These are phyloP conservation scores for Mycotypha africana DNA, from an alignment of 371 early-diverging fungal species.

Conservation along the genomic window DNA sequence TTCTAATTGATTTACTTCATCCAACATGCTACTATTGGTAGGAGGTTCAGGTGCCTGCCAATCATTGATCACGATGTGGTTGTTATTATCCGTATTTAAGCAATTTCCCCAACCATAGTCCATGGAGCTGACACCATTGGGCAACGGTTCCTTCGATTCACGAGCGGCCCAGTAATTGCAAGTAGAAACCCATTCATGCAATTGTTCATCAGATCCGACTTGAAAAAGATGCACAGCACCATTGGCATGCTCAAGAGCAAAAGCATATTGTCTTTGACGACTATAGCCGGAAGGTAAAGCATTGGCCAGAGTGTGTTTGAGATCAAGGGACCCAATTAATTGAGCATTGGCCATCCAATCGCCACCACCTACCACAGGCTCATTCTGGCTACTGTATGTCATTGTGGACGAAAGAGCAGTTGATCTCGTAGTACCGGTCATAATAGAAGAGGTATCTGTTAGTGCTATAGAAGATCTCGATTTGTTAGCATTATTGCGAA, in stretches of 20 bases:
- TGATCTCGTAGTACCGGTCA: too few relatives aligned
- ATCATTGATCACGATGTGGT: constrained; percentile 17
- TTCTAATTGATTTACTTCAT: constrained; percentile 23
- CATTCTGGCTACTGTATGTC: too few relatives aligned
- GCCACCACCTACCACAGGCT: too few relatives aligned
- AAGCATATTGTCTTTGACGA: constrained; percentile 68
- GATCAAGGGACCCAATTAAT: constrained; percentile 49
- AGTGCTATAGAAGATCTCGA: too few relatives aligned
- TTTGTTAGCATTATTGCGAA: too few relatives aligned
- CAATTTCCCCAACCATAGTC: constrained; percentile 89
- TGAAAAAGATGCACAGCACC: constrained; percentile 86
- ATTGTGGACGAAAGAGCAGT: too few relatives aligned
- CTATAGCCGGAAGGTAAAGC: constrained; percentile 81
- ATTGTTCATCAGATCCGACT: constrained; percentile 53
- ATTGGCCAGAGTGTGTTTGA: constrained; percentile 76
- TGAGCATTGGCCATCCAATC: constrained; percentile 28
- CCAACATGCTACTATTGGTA: constrained; percentile 21
- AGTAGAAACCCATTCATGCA: constrained; percentile 77
- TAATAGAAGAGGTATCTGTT: too few relatives aligned
- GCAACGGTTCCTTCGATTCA: constrained; percentile 79
- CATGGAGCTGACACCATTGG: constrained; percentile 76
- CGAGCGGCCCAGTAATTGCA: constrained; percentile 93
- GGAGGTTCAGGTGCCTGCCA: constrained; percentile 38
- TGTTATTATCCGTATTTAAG: constrained; percentile 35
- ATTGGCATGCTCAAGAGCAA: constrained; percentile 75